Evolutionary conservation across 1,139 yeast species (phyloP), one percentile per base, ranked within the genome.

Genomic region (Sugiyamaella paludigena): DNA sequence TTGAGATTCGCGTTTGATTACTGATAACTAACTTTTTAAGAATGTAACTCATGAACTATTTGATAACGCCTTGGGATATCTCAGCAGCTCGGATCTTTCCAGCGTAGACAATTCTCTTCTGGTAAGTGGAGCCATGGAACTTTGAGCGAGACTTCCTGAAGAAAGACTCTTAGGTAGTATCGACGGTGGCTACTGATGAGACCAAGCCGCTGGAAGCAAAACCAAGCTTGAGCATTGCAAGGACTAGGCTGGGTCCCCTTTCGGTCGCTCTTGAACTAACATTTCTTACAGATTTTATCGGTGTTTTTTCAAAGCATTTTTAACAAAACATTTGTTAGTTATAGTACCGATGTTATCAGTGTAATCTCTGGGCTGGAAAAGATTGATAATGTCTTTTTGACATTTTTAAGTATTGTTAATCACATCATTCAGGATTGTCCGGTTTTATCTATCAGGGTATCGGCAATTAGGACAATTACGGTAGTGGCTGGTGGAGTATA

Each of bases 321-420:
- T 39, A 51, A 57, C 32, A 65, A 64, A 51, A 60, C 58, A 31
- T 63, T 67, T 45, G 54, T 66, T 19, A 62, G 61, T 40, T 61
- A 57, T 33, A 62, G 66, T 16, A 53, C 69, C 0, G 72, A 69
- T 27, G 52, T 63, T 8, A 66, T 70, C 24, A 50, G 64, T 10
- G 57, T 67, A 4, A 52, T 72, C 12, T 67, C 70, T 0, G 74
- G 75, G 4, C 54, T 69, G 29, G 68, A 67, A 12, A 49, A 54
- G 10, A 67, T 69, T 11, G 72, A 69, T 38, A 45, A 45, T 16
- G 58, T 61, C 31, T 67, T 71, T 43, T 59, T 59, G 41, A 56
- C 56, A 31, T 55, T 66, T 36, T 56, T 67, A 16, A 62, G 61
- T 16, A 54, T 55, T 27, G 47, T 67, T 7, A 57, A 58, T 45